Conservation (phyloP, 2,329 filamentous ascomycete species). For the Chaetomium olivaceum region DNA sequence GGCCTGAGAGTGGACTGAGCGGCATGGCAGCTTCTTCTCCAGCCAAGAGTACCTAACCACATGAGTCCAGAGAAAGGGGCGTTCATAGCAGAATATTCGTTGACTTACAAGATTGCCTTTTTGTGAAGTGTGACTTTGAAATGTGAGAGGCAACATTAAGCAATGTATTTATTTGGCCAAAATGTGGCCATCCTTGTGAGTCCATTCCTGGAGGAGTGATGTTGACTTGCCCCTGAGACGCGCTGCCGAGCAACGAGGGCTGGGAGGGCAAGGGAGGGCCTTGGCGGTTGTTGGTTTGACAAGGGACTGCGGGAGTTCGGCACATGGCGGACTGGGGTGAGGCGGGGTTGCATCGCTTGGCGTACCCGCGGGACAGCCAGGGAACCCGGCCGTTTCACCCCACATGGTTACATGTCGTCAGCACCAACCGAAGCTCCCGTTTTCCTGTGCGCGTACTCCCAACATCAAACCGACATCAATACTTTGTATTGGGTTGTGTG, state of each 20-base stretch:
- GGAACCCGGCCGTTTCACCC: constrained; percentile 2
- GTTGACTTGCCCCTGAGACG: constrained; percentile 11
- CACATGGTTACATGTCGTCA: constrained; percentile 4
- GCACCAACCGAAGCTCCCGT: constrained; percentile 5
- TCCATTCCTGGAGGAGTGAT: not conserved
- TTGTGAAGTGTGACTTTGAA: not conserved
- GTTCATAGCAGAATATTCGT: constrained; percentile 1
- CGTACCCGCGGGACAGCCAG: not conserved
- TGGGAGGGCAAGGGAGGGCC: not conserved
- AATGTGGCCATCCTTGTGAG: not conserved
- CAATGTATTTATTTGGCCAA: not conserved
- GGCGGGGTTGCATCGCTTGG: not conserved
- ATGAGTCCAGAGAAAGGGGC: constrained; percentile 15
- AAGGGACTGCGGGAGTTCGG: not conserved
- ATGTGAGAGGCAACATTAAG: not conserved
- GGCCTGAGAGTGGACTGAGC: not conserved
- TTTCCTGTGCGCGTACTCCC: not conserved
- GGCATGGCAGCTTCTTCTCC: not conserved
- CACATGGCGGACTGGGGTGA: not conserved
- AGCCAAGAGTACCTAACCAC: constrained; percentile 11
- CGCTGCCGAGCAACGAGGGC: constrained; percentile 12
- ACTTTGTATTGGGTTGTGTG: not conserved
- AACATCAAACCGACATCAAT: constrained; percentile 6
- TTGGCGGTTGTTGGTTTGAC: not conserved
- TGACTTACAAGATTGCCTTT: constrained; percentile 1